A percentile compares a stretch with the other conserved stretches of the same genome.
Evolutionary conservation across 805 yeast species (phyloP).

Genomic region (Candida sithepensis): DNA sequence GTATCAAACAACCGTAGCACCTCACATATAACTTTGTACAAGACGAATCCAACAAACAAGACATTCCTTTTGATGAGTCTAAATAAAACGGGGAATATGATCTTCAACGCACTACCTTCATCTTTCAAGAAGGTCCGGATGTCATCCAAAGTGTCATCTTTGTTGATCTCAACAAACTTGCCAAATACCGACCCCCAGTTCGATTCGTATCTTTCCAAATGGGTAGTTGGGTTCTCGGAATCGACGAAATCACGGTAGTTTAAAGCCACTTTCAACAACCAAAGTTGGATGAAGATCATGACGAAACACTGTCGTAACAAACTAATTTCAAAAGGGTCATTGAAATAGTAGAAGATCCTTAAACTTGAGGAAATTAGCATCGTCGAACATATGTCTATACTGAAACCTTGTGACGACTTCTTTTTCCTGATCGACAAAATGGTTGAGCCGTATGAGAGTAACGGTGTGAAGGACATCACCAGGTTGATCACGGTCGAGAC

Average conservation of each 20-base stretch:
- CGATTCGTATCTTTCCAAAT: slow-evolving; percentile 31
- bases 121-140: slow-evolving; percentile 13
- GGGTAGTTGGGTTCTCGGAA: slow-evolving; percentile 37
- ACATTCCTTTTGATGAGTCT: slow-evolving; percentile 15
- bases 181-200: slow-evolving; percentile 30
- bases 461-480: slow-evolving; percentile 74
- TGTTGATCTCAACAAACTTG: slow-evolving; percentile 18
- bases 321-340: slow-evolving; percentile 79
- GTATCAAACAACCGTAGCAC: slow-evolving; percentile 66
- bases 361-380: slow-evolving; percentile 77
- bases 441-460: slow-evolving; percentile 84
- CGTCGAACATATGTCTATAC: slow-evolving; percentile 89
- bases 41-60: slow-evolving; percentile 9
- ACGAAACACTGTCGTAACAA: slow-evolving; percentile 72
- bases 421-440: slow-evolving; percentile 61
- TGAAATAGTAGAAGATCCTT: slow-evolving; percentile 71
- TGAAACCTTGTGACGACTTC: slow-evolving; percentile 72
- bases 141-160: slow-evolving; percentile 6
- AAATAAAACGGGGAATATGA: slow-evolving; percentile 3
- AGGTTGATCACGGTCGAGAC: slow-evolving; percentile 49
- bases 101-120: slow-evolving; percentile 8
- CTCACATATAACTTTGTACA: slow-evolving; percentile 29
- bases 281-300: slow-evolving; percentile 78
- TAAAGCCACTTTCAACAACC: slow-evolving; percentile 62
- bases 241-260: slow-evolving; percentile 44